These are phyloP conservation scores for Pezicula carpinea DNA, from an alignment of 2,329 filamentous ascomycete species.

Conservation along the genomic window DNA sequence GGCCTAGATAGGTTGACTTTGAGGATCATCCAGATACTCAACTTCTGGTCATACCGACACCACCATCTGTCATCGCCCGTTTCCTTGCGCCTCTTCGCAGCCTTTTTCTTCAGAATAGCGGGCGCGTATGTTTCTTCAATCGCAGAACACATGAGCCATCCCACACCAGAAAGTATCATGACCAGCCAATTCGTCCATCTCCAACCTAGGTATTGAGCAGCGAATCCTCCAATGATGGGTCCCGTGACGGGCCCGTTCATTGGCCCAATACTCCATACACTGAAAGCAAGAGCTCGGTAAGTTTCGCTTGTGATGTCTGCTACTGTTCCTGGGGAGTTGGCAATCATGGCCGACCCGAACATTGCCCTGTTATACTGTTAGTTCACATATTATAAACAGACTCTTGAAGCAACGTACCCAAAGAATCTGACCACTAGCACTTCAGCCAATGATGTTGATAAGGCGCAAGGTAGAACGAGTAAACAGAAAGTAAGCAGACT, in stretches of 20 bases:
- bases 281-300: constrained; percentile 76
- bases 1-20: constrained; percentile 74
- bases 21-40: constrained; percentile 55
- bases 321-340: constrained; percentile 77
- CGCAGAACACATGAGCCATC: constrained; percentile 52
- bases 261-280: constrained; percentile 77
- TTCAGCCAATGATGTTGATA: constrained; percentile 62
- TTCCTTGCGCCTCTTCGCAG: constrained; percentile 58
- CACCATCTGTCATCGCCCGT: constrained; percentile 70
- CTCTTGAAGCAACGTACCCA: constrained; percentile 41
- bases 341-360: constrained; percentile 75
- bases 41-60: constrained; percentile 72
- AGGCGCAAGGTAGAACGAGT: constrained; percentile 65
- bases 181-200: constrained; percentile 82
- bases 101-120: constrained; percentile 62
- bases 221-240: constrained; percentile 76
- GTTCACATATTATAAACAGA: neutral
- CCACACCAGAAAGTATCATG: constrained; percentile 64
- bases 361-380: constrained; percentile 41
- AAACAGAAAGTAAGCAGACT: constrained; percentile 61
- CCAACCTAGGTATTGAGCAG: constrained; percentile 76
- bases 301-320: constrained; percentile 80
- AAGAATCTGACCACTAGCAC: constrained; percentile 73
- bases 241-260: constrained; percentile 69
- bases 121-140: constrained; percentile 76